These are phyloP conservation scores for Senna siamea DNA, from an alignment of 306 rosid genomes.

Conservation along the genomic window DNA sequence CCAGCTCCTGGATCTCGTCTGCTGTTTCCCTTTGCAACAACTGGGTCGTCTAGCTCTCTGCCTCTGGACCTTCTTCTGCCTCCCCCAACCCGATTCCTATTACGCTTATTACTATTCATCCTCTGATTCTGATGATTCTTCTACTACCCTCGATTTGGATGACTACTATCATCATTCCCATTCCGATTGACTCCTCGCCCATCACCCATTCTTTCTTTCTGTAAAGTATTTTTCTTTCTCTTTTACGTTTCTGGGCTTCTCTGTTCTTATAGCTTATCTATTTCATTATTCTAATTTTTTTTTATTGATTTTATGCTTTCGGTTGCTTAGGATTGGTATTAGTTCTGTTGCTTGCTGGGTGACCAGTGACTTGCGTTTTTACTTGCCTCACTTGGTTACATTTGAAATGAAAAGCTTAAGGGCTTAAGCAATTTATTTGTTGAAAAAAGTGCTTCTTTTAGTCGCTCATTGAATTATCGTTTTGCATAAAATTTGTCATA, in stretches of 20 bases:
- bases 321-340: too few relatives aligned
- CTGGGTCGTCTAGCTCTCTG: constrained; percentile 70
- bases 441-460: too few relatives aligned
- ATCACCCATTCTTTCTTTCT: background rate
- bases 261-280: too few relatives aligned
- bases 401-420: too few relatives aligned
- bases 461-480: background rate
- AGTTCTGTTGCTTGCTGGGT: too few relatives aligned
- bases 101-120: constrained; percentile 48
- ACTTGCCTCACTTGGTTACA: constrained; percentile 11
- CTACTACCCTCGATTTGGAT: constrained; percentile 47
- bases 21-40: constrained; percentile 73
- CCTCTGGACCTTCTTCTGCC: constrained; percentile 73
- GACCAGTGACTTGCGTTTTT: too few relatives aligned
- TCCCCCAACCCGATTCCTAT: constrained; percentile 56
- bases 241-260: background rate
- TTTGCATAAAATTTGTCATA: background rate
- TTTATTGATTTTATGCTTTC: too few relatives aligned
- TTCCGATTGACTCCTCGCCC: constrained; percentile 54
- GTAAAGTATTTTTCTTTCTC: constrained; percentile 33
- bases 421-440: too few relatives aligned
- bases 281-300: too few relatives aligned
- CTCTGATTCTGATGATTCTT: constrained; percentile 42
- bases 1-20: constrained; percentile 64
- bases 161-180: constrained; percentile 58